Conservation (phyloP, 768 basidiomycete species). For the Mycena galericulata region DNA sequence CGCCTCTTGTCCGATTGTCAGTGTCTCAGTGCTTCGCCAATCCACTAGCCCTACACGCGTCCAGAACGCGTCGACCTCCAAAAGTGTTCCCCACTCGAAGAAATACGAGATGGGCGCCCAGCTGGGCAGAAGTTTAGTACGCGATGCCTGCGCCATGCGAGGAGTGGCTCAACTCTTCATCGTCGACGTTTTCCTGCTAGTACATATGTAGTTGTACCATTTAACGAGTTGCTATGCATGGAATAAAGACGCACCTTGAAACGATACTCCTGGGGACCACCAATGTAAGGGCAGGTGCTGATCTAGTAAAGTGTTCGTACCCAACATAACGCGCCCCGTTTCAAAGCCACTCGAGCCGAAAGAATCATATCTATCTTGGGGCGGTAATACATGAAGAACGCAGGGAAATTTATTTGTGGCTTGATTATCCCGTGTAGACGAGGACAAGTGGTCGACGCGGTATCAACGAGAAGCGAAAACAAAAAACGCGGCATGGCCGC, state of each 20-base stretch:
- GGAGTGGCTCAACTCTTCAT: slow-evolving; percentile 12
- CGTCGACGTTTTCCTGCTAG: background rate
- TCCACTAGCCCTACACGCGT: slow-evolving; percentile 10
- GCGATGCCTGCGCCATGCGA: slow-evolving; percentile 5
- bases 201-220: background rate
- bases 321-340: background rate
- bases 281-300: too few species aligned
- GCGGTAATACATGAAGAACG: too few species aligned
- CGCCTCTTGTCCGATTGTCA: slow-evolving; percentile 15
- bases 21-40: slow-evolving; percentile 13
- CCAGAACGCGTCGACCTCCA: slow-evolving; percentile 10
- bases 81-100: slow-evolving; percentile 11
- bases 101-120: slow-evolving; percentile 11
- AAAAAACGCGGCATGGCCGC: too few species aligned
- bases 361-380: too few species aligned
- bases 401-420: too few species aligned
- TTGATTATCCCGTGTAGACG: too few species aligned
- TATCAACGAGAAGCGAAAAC: too few species aligned
- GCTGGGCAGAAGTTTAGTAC: slow-evolving; percentile 10
- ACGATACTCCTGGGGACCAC: slow-evolving; percentile 6
- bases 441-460: too few species aligned
- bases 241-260: slow-evolving; percentile 6
- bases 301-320: slow-evolving; percentile 2
- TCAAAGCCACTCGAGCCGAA: slow-evolving; percentile 2
- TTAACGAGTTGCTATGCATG: slow-evolving; percentile 6